Percentiles rank a stretch among this genome's conserved stretches.
Conservation (phyloP, 2,329 filamentous ascomycete species). For the Emergomyces africanus region DNA sequence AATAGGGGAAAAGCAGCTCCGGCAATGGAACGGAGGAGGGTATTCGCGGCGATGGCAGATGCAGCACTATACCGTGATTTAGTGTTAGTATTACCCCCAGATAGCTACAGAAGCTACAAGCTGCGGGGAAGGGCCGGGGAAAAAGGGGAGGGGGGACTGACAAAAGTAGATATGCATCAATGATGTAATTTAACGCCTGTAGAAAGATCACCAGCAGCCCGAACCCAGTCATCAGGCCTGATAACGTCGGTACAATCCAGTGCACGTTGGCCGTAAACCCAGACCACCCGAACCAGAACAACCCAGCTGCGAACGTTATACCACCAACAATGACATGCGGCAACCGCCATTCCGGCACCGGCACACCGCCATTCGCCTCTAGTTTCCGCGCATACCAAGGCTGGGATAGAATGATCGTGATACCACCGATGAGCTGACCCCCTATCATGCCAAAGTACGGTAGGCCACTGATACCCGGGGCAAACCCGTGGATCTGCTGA, state of each 20-base stretch:
- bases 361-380: conserved; percentile 19
- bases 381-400: conserved; percentile 27
- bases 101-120: background rate
- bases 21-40: conserved; percentile 33
- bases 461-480: conserved; percentile 25
- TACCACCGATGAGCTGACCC: conserved; percentile 29
- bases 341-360: conserved; percentile 32
- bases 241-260: conserved; percentile 31
- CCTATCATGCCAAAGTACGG: conserved; percentile 34
- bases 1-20: conserved; percentile 30
- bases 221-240: conserved; percentile 33
- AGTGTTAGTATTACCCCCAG: background rate
- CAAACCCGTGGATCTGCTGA: conserved; percentile 16
- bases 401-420: conserved; percentile 29
- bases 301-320: conserved; percentile 30
- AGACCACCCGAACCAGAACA: conserved; percentile 34
- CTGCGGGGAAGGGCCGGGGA: background rate
- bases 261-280: conserved; percentile 21
- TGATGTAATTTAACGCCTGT: conserved; percentile 34
- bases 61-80: conserved; percentile 26
- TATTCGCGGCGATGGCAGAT: conserved; percentile 38
- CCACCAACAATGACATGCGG: conserved; percentile 36
- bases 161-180: conserved; percentile 25
- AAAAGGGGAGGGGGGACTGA: conserved; percentile 8
- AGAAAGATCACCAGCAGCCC: conserved; percentile 38